These are phyloP conservation scores for Tolypocladium guangdongense DNA, from an alignment of 2,329 filamentous ascomycete genomes.

Conservation along the genomic window DNA sequence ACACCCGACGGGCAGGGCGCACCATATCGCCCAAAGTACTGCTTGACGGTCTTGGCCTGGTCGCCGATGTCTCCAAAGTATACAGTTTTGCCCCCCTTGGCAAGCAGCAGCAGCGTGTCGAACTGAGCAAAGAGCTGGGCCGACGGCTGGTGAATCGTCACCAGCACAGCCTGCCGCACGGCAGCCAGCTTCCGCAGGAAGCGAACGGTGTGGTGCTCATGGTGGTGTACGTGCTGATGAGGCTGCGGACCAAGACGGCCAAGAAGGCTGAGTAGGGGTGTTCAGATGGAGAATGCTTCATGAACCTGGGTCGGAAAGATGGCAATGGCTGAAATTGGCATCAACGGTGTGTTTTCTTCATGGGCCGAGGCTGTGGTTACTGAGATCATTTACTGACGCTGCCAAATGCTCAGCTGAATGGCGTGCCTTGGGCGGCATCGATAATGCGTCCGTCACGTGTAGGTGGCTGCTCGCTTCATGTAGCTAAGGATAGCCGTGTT, in stretches of 20 bases:
- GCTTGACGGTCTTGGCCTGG: conserved; percentile 39
- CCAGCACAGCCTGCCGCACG: conserved; percentile 55
- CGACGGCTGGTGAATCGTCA: conserved; percentile 62
- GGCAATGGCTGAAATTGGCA: too few species aligned
- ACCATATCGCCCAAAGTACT: conserved; percentile 58
- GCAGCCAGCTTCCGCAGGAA: conserved; percentile 57
- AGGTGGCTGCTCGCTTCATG: background rate
- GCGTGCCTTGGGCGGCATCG: too few species aligned
- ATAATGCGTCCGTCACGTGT: background rate
- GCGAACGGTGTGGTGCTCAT: conserved; percentile 29
- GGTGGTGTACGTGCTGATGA: too few species aligned
- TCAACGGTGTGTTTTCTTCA: too few species aligned
- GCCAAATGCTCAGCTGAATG: too few species aligned
- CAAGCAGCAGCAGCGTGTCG: conserved; percentile 52
- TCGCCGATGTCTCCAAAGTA: conserved; percentile 58
- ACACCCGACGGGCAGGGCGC: conserved; percentile 48
- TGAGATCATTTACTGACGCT: too few species aligned
- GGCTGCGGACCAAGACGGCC: too few species aligned
- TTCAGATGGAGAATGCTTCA: too few species aligned
- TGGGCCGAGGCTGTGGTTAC: too few species aligned
- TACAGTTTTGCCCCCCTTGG: conserved; percentile 53
- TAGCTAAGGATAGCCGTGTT: too few species aligned
- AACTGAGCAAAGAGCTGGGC: conserved; percentile 57
- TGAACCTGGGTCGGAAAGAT: too few species aligned
- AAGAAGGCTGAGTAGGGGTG: too few species aligned